These are phyloP conservation scores for Podaxis carcinomalis DNA, from an alignment of 768 basidiomycete genomes.

Conservation along the genomic window DNA sequence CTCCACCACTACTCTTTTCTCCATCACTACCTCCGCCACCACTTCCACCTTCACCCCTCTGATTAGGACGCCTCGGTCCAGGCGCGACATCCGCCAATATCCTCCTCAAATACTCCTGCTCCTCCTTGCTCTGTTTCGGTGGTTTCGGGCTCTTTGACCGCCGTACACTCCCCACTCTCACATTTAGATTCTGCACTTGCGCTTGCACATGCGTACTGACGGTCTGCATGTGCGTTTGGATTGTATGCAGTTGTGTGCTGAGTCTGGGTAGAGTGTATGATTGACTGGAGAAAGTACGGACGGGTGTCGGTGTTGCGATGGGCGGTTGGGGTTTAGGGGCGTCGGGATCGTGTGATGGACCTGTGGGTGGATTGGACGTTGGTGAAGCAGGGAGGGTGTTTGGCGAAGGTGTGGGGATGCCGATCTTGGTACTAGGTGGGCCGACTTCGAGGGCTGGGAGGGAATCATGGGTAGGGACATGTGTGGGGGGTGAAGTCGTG, in stretches of 20 bases:
- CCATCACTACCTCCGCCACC: constrained; percentile 20
- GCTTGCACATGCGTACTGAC: constrained; percentile 14
- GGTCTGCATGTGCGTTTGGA: constrained; percentile 6
- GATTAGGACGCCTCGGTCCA: constrained; percentile 27
- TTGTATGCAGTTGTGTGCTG: constrained; percentile 1
- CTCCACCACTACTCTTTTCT: constrained; percentile 17
- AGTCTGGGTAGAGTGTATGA: neutral
- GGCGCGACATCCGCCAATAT: constrained; percentile 63
- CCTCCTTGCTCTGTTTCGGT: constrained; percentile 51
- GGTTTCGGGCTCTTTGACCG: constrained; percentile 43
- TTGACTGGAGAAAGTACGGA: neutral
- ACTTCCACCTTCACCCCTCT: neutral
- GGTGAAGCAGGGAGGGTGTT: neutral
- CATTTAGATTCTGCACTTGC: neutral
- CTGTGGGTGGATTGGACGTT: neutral
- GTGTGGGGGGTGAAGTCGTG: constrained; percentile 1
- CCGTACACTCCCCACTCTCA: constrained; percentile 12
- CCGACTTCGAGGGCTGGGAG: neutral
- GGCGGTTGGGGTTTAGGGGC: neutral
- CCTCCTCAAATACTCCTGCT: constrained; percentile 62
- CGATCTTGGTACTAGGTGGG: neutral
- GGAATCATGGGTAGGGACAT: neutral
- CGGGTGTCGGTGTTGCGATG: neutral
- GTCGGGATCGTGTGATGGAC: neutral
- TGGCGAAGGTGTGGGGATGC: neutral